Evolutionary conservation across 2,329 filamentous ascomycete genomes (phyloP).

Genomic region (Fusarium brevicatenulatum): DNA sequence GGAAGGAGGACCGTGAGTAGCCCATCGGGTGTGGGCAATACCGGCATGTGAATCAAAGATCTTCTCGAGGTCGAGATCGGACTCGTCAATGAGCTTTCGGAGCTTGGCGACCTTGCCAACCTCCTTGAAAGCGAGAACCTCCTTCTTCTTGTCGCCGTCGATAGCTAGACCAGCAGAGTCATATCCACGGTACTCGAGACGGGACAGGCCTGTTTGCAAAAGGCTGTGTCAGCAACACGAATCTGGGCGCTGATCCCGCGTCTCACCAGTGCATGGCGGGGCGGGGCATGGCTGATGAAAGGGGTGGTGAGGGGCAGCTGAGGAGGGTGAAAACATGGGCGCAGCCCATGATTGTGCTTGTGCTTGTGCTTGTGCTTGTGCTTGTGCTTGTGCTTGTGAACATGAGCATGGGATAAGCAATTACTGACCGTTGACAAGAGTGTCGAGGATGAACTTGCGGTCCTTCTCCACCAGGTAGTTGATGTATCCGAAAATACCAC

Average conservation of each 20-base stretch:
- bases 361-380: background rate
- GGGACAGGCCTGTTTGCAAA: slow-evolving; percentile 76
- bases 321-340: slow-evolving; percentile 24
- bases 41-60: slow-evolving; percentile 97
- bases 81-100: slow-evolving; percentile 88
- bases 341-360: background rate
- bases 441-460: slow-evolving; percentile 94
- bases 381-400: background rate
- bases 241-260: slow-evolving; percentile 37
- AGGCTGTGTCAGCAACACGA: slow-evolving; percentile 45
- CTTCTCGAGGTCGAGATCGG: slow-evolving; percentile 86
- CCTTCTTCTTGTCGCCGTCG: slow-evolving; percentile 98
- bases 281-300: slow-evolving; percentile 40
- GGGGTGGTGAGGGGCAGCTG: slow-evolving; percentile 31
- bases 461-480: slow-evolving; percentile 99
- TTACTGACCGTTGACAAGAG: slow-evolving; percentile 88
- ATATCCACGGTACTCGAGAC: slow-evolving; percentile 98
- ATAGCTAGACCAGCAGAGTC: slow-evolving; percentile 96
- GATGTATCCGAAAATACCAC: slow-evolving; percentile 98
- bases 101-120: slow-evolving; percentile 99
- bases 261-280: slow-evolving; percentile 43
- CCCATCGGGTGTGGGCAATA: slow-evolving; percentile 99
- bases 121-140: slow-evolving; percentile 98
- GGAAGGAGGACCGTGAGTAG: slow-evolving; percentile 94
- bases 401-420: slow-evolving; percentile 18